Evolutionary conservation across 2,329 filamentous ascomycete species (phyloP), one percentile per base, ranked within the genome.

Genomic region (Talaromyces marneffei): DNA sequence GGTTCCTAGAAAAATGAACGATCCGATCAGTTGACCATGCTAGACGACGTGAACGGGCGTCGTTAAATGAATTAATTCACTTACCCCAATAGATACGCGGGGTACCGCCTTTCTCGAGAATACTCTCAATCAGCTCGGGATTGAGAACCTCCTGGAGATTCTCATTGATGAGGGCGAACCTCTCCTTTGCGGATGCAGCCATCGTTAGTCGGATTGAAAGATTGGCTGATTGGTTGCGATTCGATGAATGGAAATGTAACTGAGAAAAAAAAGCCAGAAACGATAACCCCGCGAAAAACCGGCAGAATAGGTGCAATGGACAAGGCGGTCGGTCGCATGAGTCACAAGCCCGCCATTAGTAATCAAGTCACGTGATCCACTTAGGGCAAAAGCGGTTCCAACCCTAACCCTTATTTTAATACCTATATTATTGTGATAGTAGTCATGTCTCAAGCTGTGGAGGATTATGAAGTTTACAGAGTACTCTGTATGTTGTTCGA

Each of bases 81-180:
- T n/a, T 65, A 70, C 70, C 73, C 72, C 71, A 76, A 64, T 72
- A 75, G 27, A 75, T 63, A 20, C 66, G 64, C 4, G 69, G 72
- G 56, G 70, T 69, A n/a, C 67, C 62, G 4, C 69, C 69, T 53
- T 73, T 67, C 1, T 63, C 65, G 8, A 76, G 62, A 20, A 74
- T 66, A 2, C 48, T 53, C 54, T 75, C 67, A 46, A 75, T 69
- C 6, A 74, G 60, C 58, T 81, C 91, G 25, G 86, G 86, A 72
- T 94, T 92, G 64, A 96, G 83, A 56, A 91, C 80, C 80, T 96
- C 92, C 64, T 87, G 85, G 62, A 95, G 82, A 75, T 94, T 94
- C 73, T 87, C 86, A 65, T 83, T 85, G 78, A 96, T 95, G 70
- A 96, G 84, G 62, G 81, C 81, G 67, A 92, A 81, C 72, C 87